Conservation (phyloP, 192 early-diverging fungal species). For the Coemansia sp. region DNA sequence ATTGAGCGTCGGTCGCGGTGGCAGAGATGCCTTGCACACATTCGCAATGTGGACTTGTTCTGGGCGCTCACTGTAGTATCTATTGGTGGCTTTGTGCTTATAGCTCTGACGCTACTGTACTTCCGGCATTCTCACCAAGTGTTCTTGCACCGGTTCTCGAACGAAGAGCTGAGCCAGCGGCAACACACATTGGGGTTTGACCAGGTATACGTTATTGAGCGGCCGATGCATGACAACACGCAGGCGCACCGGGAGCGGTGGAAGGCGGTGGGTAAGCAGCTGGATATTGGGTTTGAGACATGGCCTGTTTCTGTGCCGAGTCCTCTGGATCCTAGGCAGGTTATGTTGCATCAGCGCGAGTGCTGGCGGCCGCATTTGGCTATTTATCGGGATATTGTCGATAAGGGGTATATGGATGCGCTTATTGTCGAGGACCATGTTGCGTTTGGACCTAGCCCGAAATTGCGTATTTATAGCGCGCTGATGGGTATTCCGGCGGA, state of each 20-base stretch:
- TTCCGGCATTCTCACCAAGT: constrained; percentile 48
- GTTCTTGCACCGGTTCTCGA: constrained; percentile 46
- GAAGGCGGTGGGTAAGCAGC: constrained; percentile 16
- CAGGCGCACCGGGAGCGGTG: constrained; percentile 26
- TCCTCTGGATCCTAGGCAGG: constrained; percentile 32
- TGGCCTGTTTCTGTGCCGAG: constrained; percentile 42
- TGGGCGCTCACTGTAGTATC: constrained; percentile 48
- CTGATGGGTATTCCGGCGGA: constrained; percentile 44
- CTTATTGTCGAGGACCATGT: constrained; percentile 55
- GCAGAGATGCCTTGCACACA: constrained; percentile 18
- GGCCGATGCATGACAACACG: constrained; percentile 27
- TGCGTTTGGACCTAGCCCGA: constrained; percentile 42
- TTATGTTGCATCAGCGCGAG: constrained; percentile 48
- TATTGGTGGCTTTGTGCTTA: constrained; percentile 38
- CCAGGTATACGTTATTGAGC: constrained; percentile 48
- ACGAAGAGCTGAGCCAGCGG: constrained; percentile 37
- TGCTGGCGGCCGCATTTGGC: constrained; percentile 54
- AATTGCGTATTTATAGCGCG: constrained; percentile 45
- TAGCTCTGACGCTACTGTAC: constrained; percentile 47
- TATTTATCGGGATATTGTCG: constrained; percentile 45
- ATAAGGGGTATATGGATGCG: constrained; percentile 43
- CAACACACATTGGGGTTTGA: constrained; percentile 35
- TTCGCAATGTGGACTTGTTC: constrained; percentile 46
- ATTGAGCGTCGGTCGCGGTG: constrained; percentile 19
- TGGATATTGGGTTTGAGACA: constrained; percentile 37